Evolutionary conservation across 2,329 filamentous ascomycete species (phyloP).

Genomic region (Exophiala calicioides): DNA sequence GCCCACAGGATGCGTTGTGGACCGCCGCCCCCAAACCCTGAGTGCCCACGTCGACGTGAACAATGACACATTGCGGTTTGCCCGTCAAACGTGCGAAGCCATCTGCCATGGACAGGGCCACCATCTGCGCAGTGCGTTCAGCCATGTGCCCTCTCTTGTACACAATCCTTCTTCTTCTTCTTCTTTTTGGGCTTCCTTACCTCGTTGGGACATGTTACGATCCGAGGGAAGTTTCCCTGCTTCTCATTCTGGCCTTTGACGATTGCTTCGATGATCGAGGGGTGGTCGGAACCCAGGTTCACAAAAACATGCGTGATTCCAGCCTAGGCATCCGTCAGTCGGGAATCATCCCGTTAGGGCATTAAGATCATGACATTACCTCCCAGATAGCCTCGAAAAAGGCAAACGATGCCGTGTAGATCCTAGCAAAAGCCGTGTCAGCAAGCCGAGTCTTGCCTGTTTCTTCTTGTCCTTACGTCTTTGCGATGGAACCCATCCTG

Average conservation of each 20-base stretch:
- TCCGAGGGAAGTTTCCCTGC: slow-evolving; percentile 65
- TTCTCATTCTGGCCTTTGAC: slow-evolving; percentile 72
- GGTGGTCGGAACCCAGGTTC: slow-evolving; percentile 61
- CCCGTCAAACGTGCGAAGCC: slow-evolving; percentile 73
- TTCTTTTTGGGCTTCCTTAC: slow-evolving; percentile 43
- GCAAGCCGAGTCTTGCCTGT: background rate
- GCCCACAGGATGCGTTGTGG: slow-evolving; percentile 74
- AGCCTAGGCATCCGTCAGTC: slow-evolving; percentile 37
- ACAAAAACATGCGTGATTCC: slow-evolving; percentile 56
- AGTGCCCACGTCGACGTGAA: slow-evolving; percentile 80
- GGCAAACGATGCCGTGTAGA: slow-evolving; percentile 72
- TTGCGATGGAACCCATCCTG: slow-evolving; percentile 23
- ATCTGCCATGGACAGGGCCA: slow-evolving; percentile 81
- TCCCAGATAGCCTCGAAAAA: slow-evolving; percentile 83
- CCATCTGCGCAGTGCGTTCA: slow-evolving; percentile 60
- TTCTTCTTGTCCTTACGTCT: slow-evolving; percentile 10
- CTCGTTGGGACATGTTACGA: slow-evolving; percentile 80
- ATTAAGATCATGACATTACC: slow-evolving; percentile 51
- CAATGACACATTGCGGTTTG: slow-evolving; percentile 73
- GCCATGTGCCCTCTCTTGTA: background rate
- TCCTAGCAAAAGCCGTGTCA: slow-evolving; percentile 15
- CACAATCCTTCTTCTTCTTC: background rate
- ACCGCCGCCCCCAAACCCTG: slow-evolving; percentile 76
- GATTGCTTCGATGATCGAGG: slow-evolving; percentile 77
- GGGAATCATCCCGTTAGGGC: background rate